Conservation (phyloP, 176 grass and related monocot species). For the Pharus latifolius region DNA sequence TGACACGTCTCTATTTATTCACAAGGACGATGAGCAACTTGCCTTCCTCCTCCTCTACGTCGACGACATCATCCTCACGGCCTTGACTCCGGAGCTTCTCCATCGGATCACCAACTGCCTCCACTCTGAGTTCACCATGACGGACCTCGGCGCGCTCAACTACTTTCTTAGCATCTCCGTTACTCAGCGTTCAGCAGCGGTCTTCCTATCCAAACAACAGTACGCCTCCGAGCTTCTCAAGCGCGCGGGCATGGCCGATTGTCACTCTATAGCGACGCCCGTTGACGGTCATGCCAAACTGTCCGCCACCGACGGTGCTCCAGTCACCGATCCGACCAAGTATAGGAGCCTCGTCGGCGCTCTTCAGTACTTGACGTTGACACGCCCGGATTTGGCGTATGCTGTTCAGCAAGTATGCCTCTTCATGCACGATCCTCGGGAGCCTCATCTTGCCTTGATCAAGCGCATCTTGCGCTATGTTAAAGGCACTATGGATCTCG, state of each 20-base stretch:
- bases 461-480: too few species aligned
- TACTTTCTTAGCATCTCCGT: not conserved
- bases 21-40: not conserved
- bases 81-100: too few species aligned
- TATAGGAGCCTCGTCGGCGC: not conserved
- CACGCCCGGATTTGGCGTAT: too few species aligned
- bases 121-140: too few species aligned
- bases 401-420: too few species aligned
- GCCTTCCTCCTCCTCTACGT: too few species aligned
- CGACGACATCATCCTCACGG: too few species aligned
- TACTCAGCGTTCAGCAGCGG: not conserved
- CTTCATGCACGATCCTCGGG: too few species aligned
- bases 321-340: not conserved
- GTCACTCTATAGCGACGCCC: not conserved
- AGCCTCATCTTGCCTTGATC: too few species aligned
- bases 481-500: not conserved
- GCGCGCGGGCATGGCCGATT: not conserved
- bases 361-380: not conserved
- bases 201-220: not conserved
- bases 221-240: not conserved
- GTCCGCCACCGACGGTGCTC: not conserved
- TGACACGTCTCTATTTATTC: not conserved
- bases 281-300: not conserved
- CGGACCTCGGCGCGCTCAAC: too few species aligned
- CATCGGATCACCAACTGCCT: too few species aligned